Conservation (phyloP, 2,329 filamentous ascomycete species). For the Penicillium crustosum region DNA sequence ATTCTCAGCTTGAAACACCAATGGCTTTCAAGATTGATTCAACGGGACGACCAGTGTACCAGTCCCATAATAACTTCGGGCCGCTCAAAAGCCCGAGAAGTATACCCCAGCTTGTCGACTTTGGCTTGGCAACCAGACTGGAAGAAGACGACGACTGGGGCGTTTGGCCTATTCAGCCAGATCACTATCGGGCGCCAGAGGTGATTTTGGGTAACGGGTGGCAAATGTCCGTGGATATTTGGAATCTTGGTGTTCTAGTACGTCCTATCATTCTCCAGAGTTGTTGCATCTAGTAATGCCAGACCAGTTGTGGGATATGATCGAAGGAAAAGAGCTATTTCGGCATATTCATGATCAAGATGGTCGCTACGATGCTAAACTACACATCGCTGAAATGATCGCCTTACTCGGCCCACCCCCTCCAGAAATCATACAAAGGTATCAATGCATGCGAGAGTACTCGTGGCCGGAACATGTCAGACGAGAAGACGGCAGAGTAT, state of each 20-base stretch:
- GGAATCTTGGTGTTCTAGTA: slow-evolving; percentile 44
- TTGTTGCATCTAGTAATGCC: slow-evolving; percentile 26
- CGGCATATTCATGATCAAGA: slow-evolving; percentile 35
- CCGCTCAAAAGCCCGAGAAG: slow-evolving; percentile 29
- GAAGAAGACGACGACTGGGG: slow-evolving; percentile 46
- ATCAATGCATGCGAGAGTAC: slow-evolving; percentile 32
- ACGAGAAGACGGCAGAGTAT: slow-evolving; percentile 32
- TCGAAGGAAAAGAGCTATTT: slow-evolving; percentile 41
- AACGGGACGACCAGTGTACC: slow-evolving; percentile 36
- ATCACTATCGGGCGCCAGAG: slow-evolving; percentile 44
- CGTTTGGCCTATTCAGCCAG: slow-evolving; percentile 45
- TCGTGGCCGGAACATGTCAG: slow-evolving; percentile 32
- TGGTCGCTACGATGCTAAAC: slow-evolving; percentile 38
- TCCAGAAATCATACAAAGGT: slow-evolving; percentile 37
- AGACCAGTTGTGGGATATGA: slow-evolving; percentile 40
- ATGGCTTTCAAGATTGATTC: slow-evolving; percentile 38
- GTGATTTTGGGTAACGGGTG: slow-evolving; percentile 43
- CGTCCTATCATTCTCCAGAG: slow-evolving; percentile 15
- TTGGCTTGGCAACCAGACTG: slow-evolving; percentile 37
- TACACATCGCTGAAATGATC: slow-evolving; percentile 47
- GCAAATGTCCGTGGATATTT: slow-evolving; percentile 43
- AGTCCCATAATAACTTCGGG: slow-evolving; percentile 35
- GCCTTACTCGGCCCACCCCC: slow-evolving; percentile 43
- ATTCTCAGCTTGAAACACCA: slow-evolving; percentile 32
- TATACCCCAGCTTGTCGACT: slow-evolving; percentile 39